Conservation (phyloP, 2,329 filamentous ascomycete species). For the Fusarium aywerte region DNA sequence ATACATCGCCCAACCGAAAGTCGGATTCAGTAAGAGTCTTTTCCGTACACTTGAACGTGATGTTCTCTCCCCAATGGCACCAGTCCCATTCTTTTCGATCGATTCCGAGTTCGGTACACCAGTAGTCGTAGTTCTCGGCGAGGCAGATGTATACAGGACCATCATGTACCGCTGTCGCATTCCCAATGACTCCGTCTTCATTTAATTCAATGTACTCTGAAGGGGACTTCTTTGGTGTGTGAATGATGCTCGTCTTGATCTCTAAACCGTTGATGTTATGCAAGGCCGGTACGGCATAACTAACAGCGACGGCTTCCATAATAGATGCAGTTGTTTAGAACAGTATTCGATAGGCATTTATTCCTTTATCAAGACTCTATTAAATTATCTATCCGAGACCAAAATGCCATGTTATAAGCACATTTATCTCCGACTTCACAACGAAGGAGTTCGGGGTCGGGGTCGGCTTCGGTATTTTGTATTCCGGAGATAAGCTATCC, state of each 20-base stretch:
- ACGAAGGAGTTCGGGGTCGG: not conserved
- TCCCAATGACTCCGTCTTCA: not conserved
- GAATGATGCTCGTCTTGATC: conserved; percentile 15
- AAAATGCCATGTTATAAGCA: not conserved
- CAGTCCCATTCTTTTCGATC: conserved; percentile 11
- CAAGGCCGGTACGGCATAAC: not conserved
- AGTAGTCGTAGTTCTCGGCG: conserved; percentile 20
- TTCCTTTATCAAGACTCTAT: accelerated
- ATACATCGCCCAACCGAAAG: conserved; percentile 8
- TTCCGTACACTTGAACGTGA: conserved; percentile 5
- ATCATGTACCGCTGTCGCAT: conserved; percentile 10
- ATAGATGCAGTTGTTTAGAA: not conserved
- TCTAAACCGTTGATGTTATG: conserved; percentile 5
- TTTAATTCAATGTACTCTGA: conserved; percentile 2
- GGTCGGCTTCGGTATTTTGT: not conserved
- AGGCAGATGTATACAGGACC: conserved; percentile 17
- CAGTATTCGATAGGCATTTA: too few species aligned
- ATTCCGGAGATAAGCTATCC: not conserved
- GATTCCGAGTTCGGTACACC: conserved; percentile 6
- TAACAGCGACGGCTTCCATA: conserved; percentile 12
- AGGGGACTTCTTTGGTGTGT: not conserved
- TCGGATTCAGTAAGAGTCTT: not conserved
- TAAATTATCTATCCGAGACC: not conserved
- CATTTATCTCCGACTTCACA: not conserved
- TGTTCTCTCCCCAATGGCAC: conserved; percentile 22